Conservation (phyloP, 2,329 filamentous ascomycete genomes). For the Claviceps sp. region DNA sequence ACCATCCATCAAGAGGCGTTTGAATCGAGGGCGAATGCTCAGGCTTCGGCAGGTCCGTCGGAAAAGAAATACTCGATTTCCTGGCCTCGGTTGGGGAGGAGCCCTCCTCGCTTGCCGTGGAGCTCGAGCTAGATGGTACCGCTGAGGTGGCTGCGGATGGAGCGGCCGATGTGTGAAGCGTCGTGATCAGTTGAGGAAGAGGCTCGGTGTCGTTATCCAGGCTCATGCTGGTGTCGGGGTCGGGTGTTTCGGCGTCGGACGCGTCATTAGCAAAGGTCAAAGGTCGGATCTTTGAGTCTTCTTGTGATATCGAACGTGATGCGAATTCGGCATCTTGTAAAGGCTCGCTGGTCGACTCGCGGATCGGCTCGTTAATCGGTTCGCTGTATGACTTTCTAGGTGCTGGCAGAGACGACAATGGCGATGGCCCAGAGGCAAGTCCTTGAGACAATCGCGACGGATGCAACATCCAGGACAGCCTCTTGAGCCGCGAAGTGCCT, state of each 20-base stretch:
- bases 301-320: neutral
- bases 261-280: neutral
- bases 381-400: neutral
- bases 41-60: constrained; percentile 18
- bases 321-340: neutral
- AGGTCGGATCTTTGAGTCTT: neutral
- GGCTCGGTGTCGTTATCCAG: neutral
- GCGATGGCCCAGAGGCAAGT: constrained; percentile 31
- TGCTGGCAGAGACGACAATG: constrained; percentile 12
- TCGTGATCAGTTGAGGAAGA: neutral
- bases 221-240: neutral
- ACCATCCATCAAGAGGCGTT: constrained; percentile 1
- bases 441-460: constrained; percentile 15
- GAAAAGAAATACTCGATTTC: constrained; percentile 21
- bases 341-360: neutral
- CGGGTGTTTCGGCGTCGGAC: neutral
- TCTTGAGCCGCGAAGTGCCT: constrained; percentile 4
- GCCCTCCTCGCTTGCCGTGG: constrained; percentile 11
- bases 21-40: constrained; percentile 8
- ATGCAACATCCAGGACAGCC: constrained; percentile 9
- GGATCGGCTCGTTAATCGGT: neutral
- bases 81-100: constrained; percentile 16
- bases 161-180: neutral
- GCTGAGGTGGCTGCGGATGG: neutral
- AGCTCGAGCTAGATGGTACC: constrained; percentile 10